Percentiles rank a stretch among this genome's conserved stretches.
These are phyloP conservation scores for Podaxis rugospora DNA, from an alignment of 768 basidiomycete species.

Conservation along the genomic window DNA sequence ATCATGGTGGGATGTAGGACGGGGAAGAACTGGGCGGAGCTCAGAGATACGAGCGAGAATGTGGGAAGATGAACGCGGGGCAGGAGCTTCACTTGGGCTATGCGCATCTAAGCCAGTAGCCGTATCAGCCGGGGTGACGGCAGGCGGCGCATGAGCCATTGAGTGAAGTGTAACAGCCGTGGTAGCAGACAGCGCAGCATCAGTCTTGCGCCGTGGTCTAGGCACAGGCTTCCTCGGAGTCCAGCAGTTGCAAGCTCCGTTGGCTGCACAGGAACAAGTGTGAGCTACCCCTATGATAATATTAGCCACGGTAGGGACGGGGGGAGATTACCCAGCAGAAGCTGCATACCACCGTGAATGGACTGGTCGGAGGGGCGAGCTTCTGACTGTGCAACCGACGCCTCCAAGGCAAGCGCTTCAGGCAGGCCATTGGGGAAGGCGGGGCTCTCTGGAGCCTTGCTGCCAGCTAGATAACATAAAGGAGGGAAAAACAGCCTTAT, in stretches of 20 bases:
- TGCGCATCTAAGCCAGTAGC: conserved; percentile 3
- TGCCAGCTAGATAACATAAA: conserved; percentile 33
- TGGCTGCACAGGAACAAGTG: conserved; percentile 45
- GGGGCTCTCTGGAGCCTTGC: conserved; percentile 58
- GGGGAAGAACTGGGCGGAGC: conserved; percentile 68
- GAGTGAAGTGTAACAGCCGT: neutral
- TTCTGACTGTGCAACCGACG: conserved; percentile 54
- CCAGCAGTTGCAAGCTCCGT: conserved; percentile 55
- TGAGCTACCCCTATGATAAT: conserved; percentile 36
- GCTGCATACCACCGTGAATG: conserved; percentile 56
- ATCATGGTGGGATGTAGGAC: conserved; percentile 42
- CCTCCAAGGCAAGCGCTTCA: conserved; percentile 49
- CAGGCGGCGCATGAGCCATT: conserved; percentile 9
- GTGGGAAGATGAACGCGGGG: conserved; percentile 34
- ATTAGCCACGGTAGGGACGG: conserved; percentile 39
- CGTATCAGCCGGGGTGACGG: conserved; percentile 11
- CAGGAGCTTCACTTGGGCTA: neutral
- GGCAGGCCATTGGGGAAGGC: conserved; percentile 80
- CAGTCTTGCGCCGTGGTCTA: conserved; percentile 23
- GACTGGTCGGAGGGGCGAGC: conserved; percentile 56
- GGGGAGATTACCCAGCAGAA: conserved; percentile 37
- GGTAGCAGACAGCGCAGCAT: conserved; percentile 9
- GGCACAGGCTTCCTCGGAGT: conserved; percentile 42
- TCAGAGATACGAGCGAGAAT: conserved; percentile 60
- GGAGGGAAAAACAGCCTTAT: conserved; percentile 33